A percentile compares a stretch with the other conserved stretches of the same genome.
phyloP scores from a whole-genome alignment of 2,329 filamentous ascomycete genomes.

The Fusarium citri region DNA sequence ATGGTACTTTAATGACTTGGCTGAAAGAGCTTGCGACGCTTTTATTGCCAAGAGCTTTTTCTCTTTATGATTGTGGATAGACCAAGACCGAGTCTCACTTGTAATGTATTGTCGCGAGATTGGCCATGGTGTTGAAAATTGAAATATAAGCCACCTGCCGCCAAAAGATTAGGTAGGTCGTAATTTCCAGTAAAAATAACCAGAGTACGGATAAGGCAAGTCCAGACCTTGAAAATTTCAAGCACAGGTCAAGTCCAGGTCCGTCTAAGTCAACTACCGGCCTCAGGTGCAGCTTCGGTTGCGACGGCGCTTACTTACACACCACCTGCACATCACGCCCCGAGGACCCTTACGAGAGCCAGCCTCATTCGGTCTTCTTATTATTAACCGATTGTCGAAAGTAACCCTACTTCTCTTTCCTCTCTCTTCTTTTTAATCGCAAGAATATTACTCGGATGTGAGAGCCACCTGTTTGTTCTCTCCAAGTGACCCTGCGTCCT shows the following conservation, averaged over 20 bases:
- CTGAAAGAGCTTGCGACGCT: conserved; percentile 39
- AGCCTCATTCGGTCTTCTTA: conserved; percentile 19
- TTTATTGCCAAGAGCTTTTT: conserved; percentile 31
- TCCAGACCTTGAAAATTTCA: conserved; percentile 6
- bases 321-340: conserved; percentile 17
- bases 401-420: conserved; percentile 15
- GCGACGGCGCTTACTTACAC: conserved; percentile 41
- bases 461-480: background rate
- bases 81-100: conserved; percentile 15
- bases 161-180: conserved; percentile 7
- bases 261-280: conserved; percentile 7
- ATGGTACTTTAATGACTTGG: conserved; percentile 22
- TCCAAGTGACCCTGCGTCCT: conserved; percentile 10
- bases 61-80: conserved; percentile 27
- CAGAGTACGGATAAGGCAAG: background rate
- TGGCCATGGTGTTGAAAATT: conserved; percentile 26
- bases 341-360: conserved; percentile 27
- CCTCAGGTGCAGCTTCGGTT: conserved; percentile 11
- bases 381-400: conserved; percentile 5
- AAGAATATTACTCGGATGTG: conserved; percentile 4
- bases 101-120: conserved; percentile 7
- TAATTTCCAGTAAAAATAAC: background rate
- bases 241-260: background rate
- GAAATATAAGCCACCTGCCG: conserved; percentile 38
- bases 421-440: conserved; percentile 4